phyloP scores from a whole-genome alignment of 805 yeast species.

The Saccharomyces cerevisiae region DNA sequence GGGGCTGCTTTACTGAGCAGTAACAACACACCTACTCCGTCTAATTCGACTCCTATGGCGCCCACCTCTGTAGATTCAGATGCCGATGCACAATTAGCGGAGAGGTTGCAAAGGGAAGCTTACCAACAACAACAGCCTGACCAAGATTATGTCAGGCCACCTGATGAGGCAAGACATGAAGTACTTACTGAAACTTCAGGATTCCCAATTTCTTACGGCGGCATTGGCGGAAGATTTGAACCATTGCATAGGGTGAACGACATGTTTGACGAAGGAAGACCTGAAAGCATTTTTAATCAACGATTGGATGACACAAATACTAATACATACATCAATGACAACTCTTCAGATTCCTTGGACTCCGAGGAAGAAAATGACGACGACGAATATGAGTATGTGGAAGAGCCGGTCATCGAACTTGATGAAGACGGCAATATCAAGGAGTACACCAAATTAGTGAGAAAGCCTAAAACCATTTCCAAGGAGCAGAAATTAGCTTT shows the following conservation, averaged over 20 bases:
- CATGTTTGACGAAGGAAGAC: slow-evolving; percentile 31
- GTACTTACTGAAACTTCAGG: slow-evolving; percentile 44
- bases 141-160: slow-evolving; percentile 58
- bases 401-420: slow-evolving; percentile 26
- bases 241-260: slow-evolving; percentile 20
- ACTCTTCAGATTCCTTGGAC: slow-evolving; percentile 27
- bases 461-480: slow-evolving; percentile 18
- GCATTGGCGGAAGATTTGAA: slow-evolving; percentile 31
- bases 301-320: slow-evolving; percentile 15
- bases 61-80: slow-evolving; percentile 3
- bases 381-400: slow-evolving; percentile 27
- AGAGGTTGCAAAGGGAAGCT: slow-evolving; percentile 55
- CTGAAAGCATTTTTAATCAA: slow-evolving; percentile 34
- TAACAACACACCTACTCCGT: slow-evolving; percentile 2
- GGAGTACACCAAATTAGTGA: slow-evolving; percentile 25
- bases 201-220: slow-evolving; percentile 33
- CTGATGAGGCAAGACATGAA: slow-evolving; percentile 61
- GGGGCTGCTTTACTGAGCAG: slow-evolving; percentile 19
- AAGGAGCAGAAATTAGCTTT: slow-evolving; percentile 57
- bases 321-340: slow-evolving; percentile 8
- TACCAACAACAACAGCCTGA: slow-evolving; percentile 33
- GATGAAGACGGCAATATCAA: slow-evolving; percentile 33
- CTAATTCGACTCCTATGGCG: slow-evolving; percentile 2
- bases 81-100: slow-evolving; percentile 51
- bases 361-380: slow-evolving; percentile 36